A percentile compares a stretch with the other conserved stretches of the same genome.
These are phyloP conservation scores for Phaeodactylum tricornutum DNA, from an alignment of 108 stramenopile genomes.

Conservation along the genomic window DNA sequence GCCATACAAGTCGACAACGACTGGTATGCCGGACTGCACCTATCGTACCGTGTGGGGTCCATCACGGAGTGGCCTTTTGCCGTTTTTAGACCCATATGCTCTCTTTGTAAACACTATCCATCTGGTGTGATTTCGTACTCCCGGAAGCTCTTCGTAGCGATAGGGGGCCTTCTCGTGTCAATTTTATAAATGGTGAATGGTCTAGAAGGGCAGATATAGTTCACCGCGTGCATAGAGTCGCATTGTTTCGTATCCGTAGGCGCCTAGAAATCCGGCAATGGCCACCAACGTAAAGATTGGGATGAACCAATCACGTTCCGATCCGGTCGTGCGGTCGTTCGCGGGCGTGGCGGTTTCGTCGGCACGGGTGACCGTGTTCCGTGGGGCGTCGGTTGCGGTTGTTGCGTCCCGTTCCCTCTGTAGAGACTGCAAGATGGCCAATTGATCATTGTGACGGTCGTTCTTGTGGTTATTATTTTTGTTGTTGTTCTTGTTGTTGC, in stretches of 20 bases:
- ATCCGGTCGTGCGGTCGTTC: neutral
- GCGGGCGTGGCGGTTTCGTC: neutral
- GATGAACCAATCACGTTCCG: constrained; percentile 52
- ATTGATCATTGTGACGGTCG: neutral
- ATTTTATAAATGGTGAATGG: too few relatives aligned
- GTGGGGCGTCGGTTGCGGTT: neutral
- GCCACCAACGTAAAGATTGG: constrained; percentile 58
- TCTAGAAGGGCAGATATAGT: constrained; percentile 61
- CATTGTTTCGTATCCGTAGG: constrained; percentile 71
- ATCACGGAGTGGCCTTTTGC: too few relatives aligned
- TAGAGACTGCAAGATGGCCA: neutral
- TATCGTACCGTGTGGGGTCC: too few relatives aligned
- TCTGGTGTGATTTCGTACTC: too few relatives aligned
- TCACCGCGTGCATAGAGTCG: constrained; percentile 51
- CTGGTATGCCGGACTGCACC: too few relatives aligned
- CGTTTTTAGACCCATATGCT: too few relatives aligned
- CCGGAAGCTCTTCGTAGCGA: too few relatives aligned
- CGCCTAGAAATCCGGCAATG: constrained; percentile 39
- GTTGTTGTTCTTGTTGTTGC: neutral
- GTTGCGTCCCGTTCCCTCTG: neutral
- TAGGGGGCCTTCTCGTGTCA: too few relatives aligned
- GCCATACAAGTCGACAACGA: too few relatives aligned
- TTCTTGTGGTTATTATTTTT: neutral
- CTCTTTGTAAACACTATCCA: too few relatives aligned
- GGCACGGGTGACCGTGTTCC: neutral